phyloP scores from a whole-genome alignment of 345 rosid species.

The Hibiscus syriacus region DNA sequence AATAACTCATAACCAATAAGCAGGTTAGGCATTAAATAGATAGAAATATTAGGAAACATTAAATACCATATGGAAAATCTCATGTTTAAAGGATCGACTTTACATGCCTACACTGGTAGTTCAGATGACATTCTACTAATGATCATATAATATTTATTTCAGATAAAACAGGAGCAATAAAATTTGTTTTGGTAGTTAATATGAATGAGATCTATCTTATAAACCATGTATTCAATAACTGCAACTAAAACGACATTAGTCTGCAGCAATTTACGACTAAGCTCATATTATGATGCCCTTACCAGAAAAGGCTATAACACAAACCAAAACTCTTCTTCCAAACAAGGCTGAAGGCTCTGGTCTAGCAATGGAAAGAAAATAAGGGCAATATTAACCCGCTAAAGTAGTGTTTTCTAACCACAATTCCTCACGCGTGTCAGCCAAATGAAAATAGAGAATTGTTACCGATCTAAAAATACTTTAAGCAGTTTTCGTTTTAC shows the following conservation, averaged over 20 bases:
- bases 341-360: not conserved
- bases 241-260: not conserved
- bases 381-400: not conserved
- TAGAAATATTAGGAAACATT: not conserved
- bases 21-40: not conserved
- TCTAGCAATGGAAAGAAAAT: not conserved
- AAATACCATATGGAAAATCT: not conserved
- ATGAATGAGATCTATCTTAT: not conserved
- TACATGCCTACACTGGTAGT: not conserved
- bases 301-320: not conserved
- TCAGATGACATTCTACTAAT: not conserved
- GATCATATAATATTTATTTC: not conserved
- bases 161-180: not conserved
- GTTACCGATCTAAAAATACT: not conserved
- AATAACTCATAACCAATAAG: not conserved
- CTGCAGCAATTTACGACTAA: not conserved
- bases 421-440: not conserved
- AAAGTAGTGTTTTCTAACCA: not conserved
- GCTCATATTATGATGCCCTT: not conserved
- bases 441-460: not conserved
- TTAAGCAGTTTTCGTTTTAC: not conserved
- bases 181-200: not conserved
- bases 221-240: not conserved
- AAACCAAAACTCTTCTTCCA: not conserved
- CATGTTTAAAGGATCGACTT: not conserved